Percentiles rank a stretch among this genome's conserved stretches.
Evolutionary conservation across 805 yeast genomes (phyloP).

Genomic region (Cyberlindnera mrakii): DNA sequence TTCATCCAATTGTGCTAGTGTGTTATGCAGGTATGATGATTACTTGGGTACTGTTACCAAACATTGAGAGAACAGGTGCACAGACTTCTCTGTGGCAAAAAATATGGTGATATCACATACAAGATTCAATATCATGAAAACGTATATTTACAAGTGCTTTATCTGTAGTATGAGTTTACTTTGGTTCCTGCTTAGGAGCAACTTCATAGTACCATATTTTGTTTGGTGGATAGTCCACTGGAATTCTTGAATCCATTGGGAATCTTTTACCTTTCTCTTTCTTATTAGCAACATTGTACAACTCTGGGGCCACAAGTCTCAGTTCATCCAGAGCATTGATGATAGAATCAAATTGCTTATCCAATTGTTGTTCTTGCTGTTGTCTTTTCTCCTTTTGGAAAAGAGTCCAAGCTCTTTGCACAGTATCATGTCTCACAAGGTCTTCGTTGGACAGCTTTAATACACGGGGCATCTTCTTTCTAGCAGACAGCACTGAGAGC

Average conservation of each 20-base stretch:
- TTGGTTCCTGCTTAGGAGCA: constrained; percentile 17
- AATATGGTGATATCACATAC: constrained; percentile 14
- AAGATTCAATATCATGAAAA: neutral
- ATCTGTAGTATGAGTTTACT: neutral
- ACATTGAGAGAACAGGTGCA: constrained; percentile 30
- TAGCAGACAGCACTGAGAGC: constrained; percentile 79
- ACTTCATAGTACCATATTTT: constrained; percentile 70
- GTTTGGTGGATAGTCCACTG: constrained; percentile 85
- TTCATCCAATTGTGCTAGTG: constrained; percentile 41
- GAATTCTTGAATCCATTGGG: constrained; percentile 80
- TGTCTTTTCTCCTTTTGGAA: constrained; percentile 47
- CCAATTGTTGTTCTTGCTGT: constrained; percentile 36
- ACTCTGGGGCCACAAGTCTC: constrained; percentile 39
- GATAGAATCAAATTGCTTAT: constrained; percentile 60
- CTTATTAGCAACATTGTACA: constrained; percentile 58
- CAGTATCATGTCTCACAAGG: constrained; percentile 73
- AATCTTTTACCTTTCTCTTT: constrained; percentile 54
- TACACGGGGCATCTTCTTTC: constrained; percentile 81
- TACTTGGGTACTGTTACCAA: constrained; percentile 39
- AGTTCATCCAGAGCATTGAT: constrained; percentile 69
- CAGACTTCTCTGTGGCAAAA: constrained; percentile 18
- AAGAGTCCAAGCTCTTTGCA: constrained; percentile 76
- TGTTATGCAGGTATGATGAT: constrained; percentile 29
- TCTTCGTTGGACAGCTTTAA: constrained; percentile 76
- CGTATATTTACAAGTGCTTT: neutral